These are phyloP conservation scores for Cytospora chrysosperma DNA, from an alignment of 2,329 filamentous ascomycete species.

Conservation along the genomic window DNA sequence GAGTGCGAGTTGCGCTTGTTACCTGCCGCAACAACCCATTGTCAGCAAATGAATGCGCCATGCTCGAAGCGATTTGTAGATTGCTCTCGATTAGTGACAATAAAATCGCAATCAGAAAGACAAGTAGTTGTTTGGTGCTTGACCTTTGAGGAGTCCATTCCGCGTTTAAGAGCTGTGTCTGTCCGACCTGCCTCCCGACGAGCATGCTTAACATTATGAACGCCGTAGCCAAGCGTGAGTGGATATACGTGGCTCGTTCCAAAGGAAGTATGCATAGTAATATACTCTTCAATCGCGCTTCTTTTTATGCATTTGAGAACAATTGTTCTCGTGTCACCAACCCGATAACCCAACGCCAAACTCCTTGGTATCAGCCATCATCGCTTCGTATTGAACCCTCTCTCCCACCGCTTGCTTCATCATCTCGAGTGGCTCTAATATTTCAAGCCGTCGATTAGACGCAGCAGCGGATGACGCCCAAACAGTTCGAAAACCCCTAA, in stretches of 20 bases:
- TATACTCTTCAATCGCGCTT: not conserved
- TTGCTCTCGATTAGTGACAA: not conserved
- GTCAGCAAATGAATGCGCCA: not conserved
- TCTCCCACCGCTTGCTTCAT: not conserved
- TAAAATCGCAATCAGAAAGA: not conserved
- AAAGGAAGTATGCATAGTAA: not conserved
- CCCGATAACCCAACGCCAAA: not conserved
- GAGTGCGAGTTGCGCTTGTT: not conserved
- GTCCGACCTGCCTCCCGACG: not conserved
- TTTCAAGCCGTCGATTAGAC: not conserved
- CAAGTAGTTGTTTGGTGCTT: not conserved
- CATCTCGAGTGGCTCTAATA: too few relatives aligned
- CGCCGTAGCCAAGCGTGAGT: not conserved
- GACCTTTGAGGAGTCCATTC: not conserved
- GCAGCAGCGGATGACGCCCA: not conserved
- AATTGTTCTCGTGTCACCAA: not conserved
- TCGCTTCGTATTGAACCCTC: not conserved
- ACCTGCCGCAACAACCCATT: constrained; percentile 10
- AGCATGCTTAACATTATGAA: not conserved
- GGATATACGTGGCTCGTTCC: not conserved
- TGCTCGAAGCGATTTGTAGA: not conserved
- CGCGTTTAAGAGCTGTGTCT: not conserved
- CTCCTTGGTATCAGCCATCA: not conserved
- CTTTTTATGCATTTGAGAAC: not conserved
- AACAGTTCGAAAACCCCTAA: not conserved